Base-by-base conservation (phyloP, 192 early-diverging fungal species). In the Podila verticillata region DNA sequence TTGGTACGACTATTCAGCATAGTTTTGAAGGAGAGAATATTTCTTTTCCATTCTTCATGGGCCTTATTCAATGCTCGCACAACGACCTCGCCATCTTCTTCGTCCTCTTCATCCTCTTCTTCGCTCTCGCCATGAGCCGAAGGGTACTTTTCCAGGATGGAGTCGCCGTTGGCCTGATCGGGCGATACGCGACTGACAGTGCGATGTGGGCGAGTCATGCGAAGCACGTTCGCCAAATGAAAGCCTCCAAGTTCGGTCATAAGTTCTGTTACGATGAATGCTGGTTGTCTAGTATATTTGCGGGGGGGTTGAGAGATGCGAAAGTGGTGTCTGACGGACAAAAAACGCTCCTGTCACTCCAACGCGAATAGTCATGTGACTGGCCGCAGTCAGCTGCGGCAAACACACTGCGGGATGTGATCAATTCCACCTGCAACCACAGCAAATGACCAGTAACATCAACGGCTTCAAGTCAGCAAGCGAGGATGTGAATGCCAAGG, bases 401-500 rank as follows among this genome's bases (percentile, higher is more conserved):
- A 44, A 44, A 44, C 39, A 4, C n/a, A 3, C 32, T 34, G 32
- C 32, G 32, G 32, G 3, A 34, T 34, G 32, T 44, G 39, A 44
- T 1, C 17, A 15, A 44, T 15, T 17, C 17, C 13, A 17, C 12
- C 39, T 15, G 13, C 1, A 44, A 44, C 10, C 39, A 44, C 36
- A 39, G 36, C 36, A 44, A 44, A 44, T 44, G 39, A 44, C 39
- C 39, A 17, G 39, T 44, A 44, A 44, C 13, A 44, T 10, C 39
- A 44, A 17, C 13, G 17, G 13, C 39, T 44, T 44, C 39, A 44
- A 44, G 39, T 44, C 39, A 15, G 39, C 39, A 2, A 3, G 39
- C 10, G 39, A 74, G n/a, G 66, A 85, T 56, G 66, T 86, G 35
- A 89, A 87, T 47, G 66, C 49, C 35, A 81, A 72, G 24, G 82